Percentiles rank a stretch among this genome's conserved stretches.
These are phyloP conservation scores for Moricandia moricandioides DNA, from an alignment of 345 rosid genomes.

Conservation along the genomic window DNA sequence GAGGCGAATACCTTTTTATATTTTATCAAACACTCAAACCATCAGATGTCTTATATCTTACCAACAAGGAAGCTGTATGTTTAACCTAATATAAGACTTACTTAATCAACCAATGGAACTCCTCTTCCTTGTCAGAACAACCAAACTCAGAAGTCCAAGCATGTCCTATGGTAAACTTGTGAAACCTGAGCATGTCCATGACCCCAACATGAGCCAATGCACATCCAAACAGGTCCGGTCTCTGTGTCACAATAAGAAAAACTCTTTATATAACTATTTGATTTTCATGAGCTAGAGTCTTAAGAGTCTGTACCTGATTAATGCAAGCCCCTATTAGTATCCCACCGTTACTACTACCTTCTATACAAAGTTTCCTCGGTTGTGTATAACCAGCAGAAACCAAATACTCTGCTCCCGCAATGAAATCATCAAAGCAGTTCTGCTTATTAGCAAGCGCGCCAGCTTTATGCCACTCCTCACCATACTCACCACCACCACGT, in stretches of 20 bases:
- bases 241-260: slow-evolving; percentile 41
- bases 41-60: background rate
- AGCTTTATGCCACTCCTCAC: slow-evolving; percentile 95
- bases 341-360: slow-evolving; percentile 97
- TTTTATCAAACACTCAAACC: background rate
- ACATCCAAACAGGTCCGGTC: slow-evolving; percentile 97
- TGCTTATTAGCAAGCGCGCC: slow-evolving; percentile 80
- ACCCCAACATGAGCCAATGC: slow-evolving; percentile 98
- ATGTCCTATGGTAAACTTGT: slow-evolving; percentile 95
- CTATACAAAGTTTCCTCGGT: slow-evolving; percentile 73
- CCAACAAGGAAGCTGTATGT: background rate
- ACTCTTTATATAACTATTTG: background rate
- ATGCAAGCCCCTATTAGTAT: slow-evolving; percentile 92
- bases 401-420: slow-evolving; percentile 71
- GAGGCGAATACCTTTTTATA: slow-evolving; percentile 73
- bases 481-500: slow-evolving; percentile 98
- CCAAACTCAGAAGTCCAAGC: slow-evolving; percentile 95
- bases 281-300: background rate
- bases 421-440: slow-evolving; percentile 89
- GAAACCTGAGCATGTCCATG: slow-evolving; percentile 97
- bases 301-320: slow-evolving; percentile 60
- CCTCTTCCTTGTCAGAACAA: slow-evolving; percentile 83
- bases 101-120: slow-evolving; percentile 89
- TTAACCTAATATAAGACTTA: slow-evolving; percentile 35
- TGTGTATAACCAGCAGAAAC: slow-evolving; percentile 75